phyloP scores from a whole-genome alignment of 768 basidiomycete species.

The Lanmaoa pseudosensibilis region DNA sequence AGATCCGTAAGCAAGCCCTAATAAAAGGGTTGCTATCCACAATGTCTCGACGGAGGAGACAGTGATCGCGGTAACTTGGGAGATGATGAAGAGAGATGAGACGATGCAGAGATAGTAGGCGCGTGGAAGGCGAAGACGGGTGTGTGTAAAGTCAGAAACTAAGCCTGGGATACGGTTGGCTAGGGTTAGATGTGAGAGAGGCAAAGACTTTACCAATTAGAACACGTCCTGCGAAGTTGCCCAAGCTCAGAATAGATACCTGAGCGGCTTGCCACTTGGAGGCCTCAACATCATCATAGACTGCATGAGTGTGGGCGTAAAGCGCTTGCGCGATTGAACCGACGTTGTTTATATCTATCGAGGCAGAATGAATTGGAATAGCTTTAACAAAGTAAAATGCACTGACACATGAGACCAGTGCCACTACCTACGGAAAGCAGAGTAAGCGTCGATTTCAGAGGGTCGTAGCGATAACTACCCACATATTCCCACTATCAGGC shows the following conservation, averaged over 20 bases:
- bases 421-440: slow-evolving; percentile 54
- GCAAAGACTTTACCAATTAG: slow-evolving; percentile 53
- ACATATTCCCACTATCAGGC: slow-evolving; percentile 56
- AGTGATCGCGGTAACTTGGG: slow-evolving; percentile 60
- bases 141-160: slow-evolving; percentile 65
- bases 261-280: slow-evolving; percentile 80
- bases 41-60: slow-evolving; percentile 59
- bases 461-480: slow-evolving; percentile 24
- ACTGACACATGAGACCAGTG: slow-evolving; percentile 74
- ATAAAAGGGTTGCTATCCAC: slow-evolving; percentile 49
- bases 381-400: neutral
- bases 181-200: neutral
- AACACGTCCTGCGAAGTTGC: slow-evolving; percentile 79
- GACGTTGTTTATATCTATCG: slow-evolving; percentile 80
- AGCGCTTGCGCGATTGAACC: slow-evolving; percentile 73
- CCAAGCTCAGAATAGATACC: slow-evolving; percentile 79
- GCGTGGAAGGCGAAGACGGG: slow-evolving; percentile 56
- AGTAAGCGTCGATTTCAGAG: neutral
- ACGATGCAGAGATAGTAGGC: slow-evolving; percentile 72
- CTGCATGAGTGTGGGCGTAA: slow-evolving; percentile 55
- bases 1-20: no score
- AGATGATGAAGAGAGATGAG: slow-evolving; percentile 63
- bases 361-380: neutral
- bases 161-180: slow-evolving; percentile 45
- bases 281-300: slow-evolving; percentile 65